These are phyloP conservation scores for Lactarius deliciosus DNA, from an alignment of 768 basidiomycete species.

Conservation along the genomic window DNA sequence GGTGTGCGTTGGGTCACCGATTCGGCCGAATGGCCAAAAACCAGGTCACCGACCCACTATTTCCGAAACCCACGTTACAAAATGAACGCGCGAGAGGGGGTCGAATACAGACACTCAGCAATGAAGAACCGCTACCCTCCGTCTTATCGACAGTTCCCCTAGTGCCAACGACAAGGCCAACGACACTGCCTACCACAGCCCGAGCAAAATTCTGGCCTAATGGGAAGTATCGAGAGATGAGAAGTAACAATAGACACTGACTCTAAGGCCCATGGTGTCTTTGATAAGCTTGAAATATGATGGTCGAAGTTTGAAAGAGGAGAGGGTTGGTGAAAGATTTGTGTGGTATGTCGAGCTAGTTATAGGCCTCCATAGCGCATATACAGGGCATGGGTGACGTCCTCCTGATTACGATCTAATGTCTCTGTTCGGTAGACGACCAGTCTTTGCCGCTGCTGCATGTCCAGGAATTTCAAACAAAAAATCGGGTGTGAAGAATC, in stretches of 20 bases:
- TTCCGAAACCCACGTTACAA: neutral
- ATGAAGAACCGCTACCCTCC: neutral
- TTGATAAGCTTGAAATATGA: neutral
- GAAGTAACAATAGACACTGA: neutral
- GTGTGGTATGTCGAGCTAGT: slow-evolving; percentile 1
- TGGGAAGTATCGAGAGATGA: neutral
- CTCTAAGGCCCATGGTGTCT: slow-evolving; percentile 6
- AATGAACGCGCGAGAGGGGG: neutral
- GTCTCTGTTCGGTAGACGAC: neutral
- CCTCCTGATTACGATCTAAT: neutral
- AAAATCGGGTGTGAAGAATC: neutral
- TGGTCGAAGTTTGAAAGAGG: neutral
- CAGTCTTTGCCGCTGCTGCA: neutral
- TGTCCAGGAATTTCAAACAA: neutral
- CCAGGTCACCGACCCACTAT: slow-evolving; percentile 8
- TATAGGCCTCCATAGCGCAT: slow-evolving; percentile 8
- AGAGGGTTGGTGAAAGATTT: neutral
- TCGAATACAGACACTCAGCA: neutral
- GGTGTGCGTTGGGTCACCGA: neutral
- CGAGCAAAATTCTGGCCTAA: neutral
- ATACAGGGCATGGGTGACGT: neutral
- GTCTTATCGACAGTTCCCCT: no score
- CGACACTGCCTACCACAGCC: neutral
- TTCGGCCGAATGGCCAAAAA: slow-evolving; percentile 14
- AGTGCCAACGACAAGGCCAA: neutral